Percentiles rank a stretch among this genome's conserved stretches.
phyloP scores from a whole-genome alignment of 192 early-diverging fungal species.

The Entomortierella beljakovae region DNA sequence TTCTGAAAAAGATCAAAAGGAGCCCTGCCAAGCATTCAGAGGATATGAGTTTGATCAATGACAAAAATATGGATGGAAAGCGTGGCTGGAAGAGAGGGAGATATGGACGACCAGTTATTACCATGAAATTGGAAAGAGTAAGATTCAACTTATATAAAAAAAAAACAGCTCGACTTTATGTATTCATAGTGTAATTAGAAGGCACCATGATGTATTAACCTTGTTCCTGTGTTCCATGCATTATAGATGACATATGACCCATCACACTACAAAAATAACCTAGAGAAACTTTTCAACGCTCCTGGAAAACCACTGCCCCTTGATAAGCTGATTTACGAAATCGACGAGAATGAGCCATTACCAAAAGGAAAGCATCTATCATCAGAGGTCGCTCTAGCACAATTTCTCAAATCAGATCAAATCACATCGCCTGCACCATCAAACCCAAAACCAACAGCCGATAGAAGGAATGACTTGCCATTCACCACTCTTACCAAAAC shows the following conservation, averaged over 20 bases:
- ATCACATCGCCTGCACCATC: background rate
- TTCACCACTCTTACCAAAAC: background rate
- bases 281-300: slow-evolving; percentile 66
- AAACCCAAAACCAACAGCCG: background rate
- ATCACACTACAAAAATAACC: slow-evolving; percentile 71
- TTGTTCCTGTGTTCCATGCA: background rate
- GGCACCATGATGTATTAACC: too few relatives aligned
- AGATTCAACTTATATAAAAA: too few relatives aligned
- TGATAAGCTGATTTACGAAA: slow-evolving; percentile 30
- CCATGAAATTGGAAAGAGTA: slow-evolving; percentile 69
- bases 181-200: too few relatives aligned
- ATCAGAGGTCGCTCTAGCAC: slow-evolving; percentile 29
- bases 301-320: slow-evolving; percentile 36
- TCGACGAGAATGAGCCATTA: slow-evolving; percentile 42
- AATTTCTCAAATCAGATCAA: slow-evolving; percentile 15
- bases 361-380: slow-evolving; percentile 51
- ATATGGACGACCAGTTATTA: slow-evolving; percentile 79
- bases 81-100: slow-evolving; percentile 75
- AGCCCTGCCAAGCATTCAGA: slow-evolving; percentile 61
- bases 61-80: slow-evolving; percentile 71
- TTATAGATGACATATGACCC: slow-evolving; percentile 74
- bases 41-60: slow-evolving; percentile 78
- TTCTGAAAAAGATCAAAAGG: slow-evolving; percentile 58
- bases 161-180: too few relatives aligned
- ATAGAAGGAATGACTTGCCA: background rate